Conservation (phyloP, 495 filamentous ascomycete genomes). For the Penicillium manginii region DNA sequence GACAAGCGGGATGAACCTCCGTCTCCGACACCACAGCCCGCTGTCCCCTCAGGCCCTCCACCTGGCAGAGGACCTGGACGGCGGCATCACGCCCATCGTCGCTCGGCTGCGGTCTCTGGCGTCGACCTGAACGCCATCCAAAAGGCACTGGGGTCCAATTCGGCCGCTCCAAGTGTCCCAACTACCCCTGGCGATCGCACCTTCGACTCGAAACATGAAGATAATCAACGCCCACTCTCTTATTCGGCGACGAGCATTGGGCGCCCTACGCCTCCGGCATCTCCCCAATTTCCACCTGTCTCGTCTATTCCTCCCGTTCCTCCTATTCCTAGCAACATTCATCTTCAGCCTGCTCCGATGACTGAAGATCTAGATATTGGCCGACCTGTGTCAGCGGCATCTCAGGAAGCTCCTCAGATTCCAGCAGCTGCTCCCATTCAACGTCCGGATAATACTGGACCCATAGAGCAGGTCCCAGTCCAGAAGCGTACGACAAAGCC, state of each 20-base stretch:
- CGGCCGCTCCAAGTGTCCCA: slow-evolving; percentile 67
- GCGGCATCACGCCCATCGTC: slow-evolving; percentile 79
- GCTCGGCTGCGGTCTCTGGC: slow-evolving; percentile 85
- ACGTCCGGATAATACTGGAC: slow-evolving; percentile 53
- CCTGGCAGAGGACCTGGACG: slow-evolving; percentile 52
- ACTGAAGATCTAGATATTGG: slow-evolving; percentile 68
- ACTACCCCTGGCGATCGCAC: slow-evolving; percentile 61
- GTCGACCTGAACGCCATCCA: slow-evolving; percentile 78
- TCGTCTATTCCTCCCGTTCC: slow-evolving; percentile 21
- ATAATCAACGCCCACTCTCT: slow-evolving; percentile 40
- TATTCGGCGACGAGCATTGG: slow-evolving; percentile 38
- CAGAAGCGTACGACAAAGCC: slow-evolving; percentile 46
- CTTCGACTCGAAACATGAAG: slow-evolving; percentile 31
- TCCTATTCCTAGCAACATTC: slow-evolving; percentile 25
- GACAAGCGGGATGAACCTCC: slow-evolving; percentile 63
- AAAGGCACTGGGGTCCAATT: slow-evolving; percentile 51
- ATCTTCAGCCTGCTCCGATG: slow-evolving; percentile 46
- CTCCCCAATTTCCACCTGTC: slow-evolving; percentile 36
- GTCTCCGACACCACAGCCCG: slow-evolving; percentile 53
- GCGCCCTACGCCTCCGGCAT: slow-evolving; percentile 40
- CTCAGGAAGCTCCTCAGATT: slow-evolving; percentile 73
- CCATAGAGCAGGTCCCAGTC: slow-evolving; percentile 66
- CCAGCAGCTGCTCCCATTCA: slow-evolving; percentile 54
- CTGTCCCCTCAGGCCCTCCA: slow-evolving; percentile 48
- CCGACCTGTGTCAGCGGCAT: slow-evolving; percentile 72